A percentile compares a stretch with the other conserved stretches of the same genome.
These are phyloP conservation scores for Fusarium xyrophilum DNA, from an alignment of 2,329 filamentous ascomycete genomes.

Conservation along the genomic window DNA sequence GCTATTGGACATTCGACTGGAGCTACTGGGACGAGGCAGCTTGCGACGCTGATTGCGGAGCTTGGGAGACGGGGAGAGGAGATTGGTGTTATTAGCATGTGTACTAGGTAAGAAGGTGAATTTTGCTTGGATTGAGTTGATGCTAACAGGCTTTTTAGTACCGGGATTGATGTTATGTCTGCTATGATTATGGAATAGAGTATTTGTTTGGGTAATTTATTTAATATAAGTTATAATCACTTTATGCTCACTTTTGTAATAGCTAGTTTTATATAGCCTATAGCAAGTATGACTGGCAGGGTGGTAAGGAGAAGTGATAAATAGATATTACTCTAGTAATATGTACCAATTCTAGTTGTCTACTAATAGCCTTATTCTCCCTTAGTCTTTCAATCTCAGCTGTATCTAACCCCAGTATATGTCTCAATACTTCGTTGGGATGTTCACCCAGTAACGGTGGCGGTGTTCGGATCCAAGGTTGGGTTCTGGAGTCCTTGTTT, in stretches of 20 bases:
- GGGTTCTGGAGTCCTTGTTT: slow-evolving; percentile 88
- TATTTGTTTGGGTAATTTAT: accelerated
- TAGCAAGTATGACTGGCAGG: accelerated
- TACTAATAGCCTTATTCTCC: neutral
- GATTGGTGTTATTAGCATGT: slow-evolving; percentile 26
- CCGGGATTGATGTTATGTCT: neutral
- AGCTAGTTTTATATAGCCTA: too few relatives aligned
- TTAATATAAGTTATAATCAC: too few relatives aligned
- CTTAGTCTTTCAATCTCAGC: neutral
- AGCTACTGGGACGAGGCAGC: slow-evolving; percentile 67
- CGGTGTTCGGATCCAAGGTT: slow-evolving; percentile 73
- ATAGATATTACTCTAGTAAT: accelerated
- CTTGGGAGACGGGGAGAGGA: neutral
- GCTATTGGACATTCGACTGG: slow-evolving; percentile 88
- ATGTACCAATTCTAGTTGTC: neutral
- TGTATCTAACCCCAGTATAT: neutral
- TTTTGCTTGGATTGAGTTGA: accelerated
- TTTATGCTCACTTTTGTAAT: too few relatives aligned
- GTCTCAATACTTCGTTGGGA: slow-evolving; percentile 73
- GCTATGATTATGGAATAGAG: neutral
- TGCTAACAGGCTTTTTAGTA: accelerated
- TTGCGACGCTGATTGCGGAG: slow-evolving; percentile 9
- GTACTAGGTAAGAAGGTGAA: neutral
- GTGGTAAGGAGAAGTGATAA: accelerated
- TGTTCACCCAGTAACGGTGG: slow-evolving; percentile 88